A percentile compares a stretch with the other conserved stretches of the same genome.
These are phyloP conservation scores for Lathyrus oleraceus DNA, from an alignment of 306 rosid species.

Conservation along the genomic window DNA sequence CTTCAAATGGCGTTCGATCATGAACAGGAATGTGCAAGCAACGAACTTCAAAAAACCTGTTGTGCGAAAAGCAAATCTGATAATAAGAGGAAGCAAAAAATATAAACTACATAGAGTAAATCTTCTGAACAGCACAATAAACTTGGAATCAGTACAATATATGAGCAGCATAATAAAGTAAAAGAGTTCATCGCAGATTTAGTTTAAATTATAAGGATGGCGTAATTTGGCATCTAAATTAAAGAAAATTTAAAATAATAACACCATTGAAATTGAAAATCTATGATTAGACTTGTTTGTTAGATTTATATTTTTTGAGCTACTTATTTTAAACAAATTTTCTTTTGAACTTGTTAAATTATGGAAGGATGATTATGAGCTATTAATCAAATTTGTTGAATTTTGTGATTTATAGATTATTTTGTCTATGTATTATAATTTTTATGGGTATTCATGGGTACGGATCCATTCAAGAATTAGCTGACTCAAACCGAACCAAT, in stretches of 20 bases:
- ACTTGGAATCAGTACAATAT: conserved; percentile 6
- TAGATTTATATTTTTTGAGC: background rate
- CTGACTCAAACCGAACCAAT: too few species aligned
- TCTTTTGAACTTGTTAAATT: too few species aligned
- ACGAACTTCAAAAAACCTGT: conserved; percentile 89
- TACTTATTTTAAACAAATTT: too few species aligned
- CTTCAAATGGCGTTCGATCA: conserved; percentile 93
- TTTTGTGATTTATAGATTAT: too few species aligned
- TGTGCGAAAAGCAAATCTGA: conserved; percentile 17
- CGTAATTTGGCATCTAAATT: background rate
- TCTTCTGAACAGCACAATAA: conserved; percentile 17
- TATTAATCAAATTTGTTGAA: too few species aligned
- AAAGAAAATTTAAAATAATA: background rate
- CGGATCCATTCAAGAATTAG: too few species aligned
- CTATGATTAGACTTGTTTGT: too few species aligned
- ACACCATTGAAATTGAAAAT: background rate
- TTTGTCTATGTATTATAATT: too few species aligned
- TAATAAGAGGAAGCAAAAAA: conserved; percentile 20
- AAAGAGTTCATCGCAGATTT: background rate
- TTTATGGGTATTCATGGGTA: too few species aligned
- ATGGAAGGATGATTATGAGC: too few species aligned
- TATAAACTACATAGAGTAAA: conserved; percentile 16
- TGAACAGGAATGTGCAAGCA: conserved; percentile 86
- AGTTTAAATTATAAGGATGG: background rate
- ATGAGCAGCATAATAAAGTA: conserved; percentile 8